Evolutionary conservation across 2,329 filamentous ascomycete genomes (phyloP).

Genomic region (Cryphonectria parasitica): DNA sequence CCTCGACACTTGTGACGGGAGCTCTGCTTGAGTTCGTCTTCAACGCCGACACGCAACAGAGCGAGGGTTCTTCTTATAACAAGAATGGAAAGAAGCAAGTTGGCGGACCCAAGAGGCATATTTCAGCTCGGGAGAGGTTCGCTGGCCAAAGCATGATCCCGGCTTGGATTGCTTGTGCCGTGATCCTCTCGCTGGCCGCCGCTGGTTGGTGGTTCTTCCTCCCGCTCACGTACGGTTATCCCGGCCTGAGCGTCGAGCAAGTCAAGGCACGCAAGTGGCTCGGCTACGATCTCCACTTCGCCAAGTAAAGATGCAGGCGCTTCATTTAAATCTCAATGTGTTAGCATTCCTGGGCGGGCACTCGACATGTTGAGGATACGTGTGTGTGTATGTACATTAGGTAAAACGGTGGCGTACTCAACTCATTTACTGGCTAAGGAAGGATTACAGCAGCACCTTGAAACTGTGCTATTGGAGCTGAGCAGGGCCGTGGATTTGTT

Average conservation of each 20-base stretch:
- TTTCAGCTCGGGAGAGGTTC: conserved; percentile 82
- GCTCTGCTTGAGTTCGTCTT: conserved; percentile 95
- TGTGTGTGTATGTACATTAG: not conserved
- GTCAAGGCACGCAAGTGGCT: conserved; percentile 91
- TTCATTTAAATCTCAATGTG: not conserved
- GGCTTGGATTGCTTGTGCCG: conserved; percentile 77
- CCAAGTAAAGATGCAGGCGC: conserved; percentile 71
- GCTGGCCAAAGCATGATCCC: conserved; percentile 75
- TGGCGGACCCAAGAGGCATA: conserved; percentile 57
- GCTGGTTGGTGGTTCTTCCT: conserved; percentile 92
- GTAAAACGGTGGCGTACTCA: not conserved
- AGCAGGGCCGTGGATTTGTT: not conserved
- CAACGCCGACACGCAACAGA: conserved; percentile 76
- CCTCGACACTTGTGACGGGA: conserved; percentile 86
- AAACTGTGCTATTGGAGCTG: not conserved
- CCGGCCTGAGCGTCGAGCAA: conserved; percentile 78
- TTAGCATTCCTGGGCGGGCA: not conserved
- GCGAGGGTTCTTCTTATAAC: conserved; percentile 49
- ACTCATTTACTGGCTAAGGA: not conserved
- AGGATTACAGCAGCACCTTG: not conserved
- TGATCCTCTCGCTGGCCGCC: conserved; percentile 69
- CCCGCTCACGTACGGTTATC: conserved; percentile 92
- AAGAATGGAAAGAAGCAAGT: conserved; percentile 52
- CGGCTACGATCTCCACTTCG: conserved; percentile 96
- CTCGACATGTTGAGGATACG: not conserved